phyloP scores from a whole-genome alignment of 1,284 basidiomycete genomes.

The Heterobasidion annosum region DNA sequence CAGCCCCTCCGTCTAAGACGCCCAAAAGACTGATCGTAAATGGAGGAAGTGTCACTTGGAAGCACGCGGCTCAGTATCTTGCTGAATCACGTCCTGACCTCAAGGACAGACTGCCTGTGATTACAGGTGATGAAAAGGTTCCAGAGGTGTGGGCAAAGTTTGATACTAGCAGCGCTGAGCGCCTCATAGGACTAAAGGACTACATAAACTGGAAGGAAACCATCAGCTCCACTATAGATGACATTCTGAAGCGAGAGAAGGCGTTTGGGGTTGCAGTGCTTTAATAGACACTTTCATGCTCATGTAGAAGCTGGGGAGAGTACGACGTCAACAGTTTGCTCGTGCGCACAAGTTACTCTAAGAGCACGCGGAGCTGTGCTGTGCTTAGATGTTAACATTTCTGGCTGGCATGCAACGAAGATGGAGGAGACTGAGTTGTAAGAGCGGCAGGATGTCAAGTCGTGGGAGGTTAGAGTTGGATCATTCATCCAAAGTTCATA shows the following conservation, averaged over 20 bases:
- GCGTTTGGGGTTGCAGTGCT: neutral
- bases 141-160: neutral
- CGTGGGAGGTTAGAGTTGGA: no score
- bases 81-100: neutral
- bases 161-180: neutral
- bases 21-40: neutral
- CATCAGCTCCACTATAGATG: conserved; percentile 10
- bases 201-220: conserved; percentile 17
- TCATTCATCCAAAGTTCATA: no score
- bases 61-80: neutral
- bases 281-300: neutral
- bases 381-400: no score
- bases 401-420: no score
- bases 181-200: conserved; percentile 5
- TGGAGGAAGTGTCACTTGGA: neutral
- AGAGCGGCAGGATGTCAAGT: no score
- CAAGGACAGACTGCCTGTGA: conserved; percentile 1
- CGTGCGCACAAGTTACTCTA: no score
- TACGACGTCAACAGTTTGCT: no score
- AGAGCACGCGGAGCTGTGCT: no score
- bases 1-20: neutral
- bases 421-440: no score
- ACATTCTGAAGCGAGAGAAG: neutral
- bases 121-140: neutral
- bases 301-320: no score